Base-by-base conservation (phyloP, 164 flowering plant species). In the Liquidambar formosana region DNA sequence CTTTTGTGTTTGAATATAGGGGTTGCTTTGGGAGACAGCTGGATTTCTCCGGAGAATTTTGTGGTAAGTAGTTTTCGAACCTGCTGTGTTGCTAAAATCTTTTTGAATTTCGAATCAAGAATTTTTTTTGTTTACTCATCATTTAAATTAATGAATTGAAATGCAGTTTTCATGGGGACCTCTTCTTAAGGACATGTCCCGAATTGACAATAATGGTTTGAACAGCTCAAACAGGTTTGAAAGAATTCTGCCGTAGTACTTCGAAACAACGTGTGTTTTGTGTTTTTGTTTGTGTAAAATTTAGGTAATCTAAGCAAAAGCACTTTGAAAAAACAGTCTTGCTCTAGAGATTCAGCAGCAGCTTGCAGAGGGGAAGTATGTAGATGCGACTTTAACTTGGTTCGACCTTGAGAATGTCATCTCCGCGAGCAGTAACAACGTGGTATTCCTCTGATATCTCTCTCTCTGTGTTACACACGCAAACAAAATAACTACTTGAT, bases 141-240 rank as follows among this genome's bases (percentile, higher is more conserved):
- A n/a, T n/a, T n/a, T n/a, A n/a, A n/a, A n/a, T n/a, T n/a, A n/a
- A n/a, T n/a, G n/a, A n/a, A n/a, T n/a, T n/a, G n/a, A n/a, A n/a
- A n/a, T 66, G 67, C 49, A 75, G 78, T 49, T 75, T 13, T 64
- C 75, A 47, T 71, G 78, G 78, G 78, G 63, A 9, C 74, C 78
- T 60, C 71, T 75, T 9, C 74, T 75, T 19, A 75, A 70, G 25
- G 78, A 70, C 48, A 1, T 75, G 15, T 75, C 78, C 21, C 27
- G 78, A 12, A n/a, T 75, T 12, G 68, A 68, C 26, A 41, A 51
- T 12, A 44, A 26, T 2, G 65, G 69, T 19, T 28, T 72, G 33
- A 47, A 67, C 10, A 25, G 1, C 23, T 48, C 79, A 38, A 76
- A 67, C 69, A 67, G 75, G 78, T 71, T 59, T 5, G 28, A 28